Base-by-base conservation (phyloP, 1,284 basidiomycete genomes). In the Pseudozyma pruni region DNA sequence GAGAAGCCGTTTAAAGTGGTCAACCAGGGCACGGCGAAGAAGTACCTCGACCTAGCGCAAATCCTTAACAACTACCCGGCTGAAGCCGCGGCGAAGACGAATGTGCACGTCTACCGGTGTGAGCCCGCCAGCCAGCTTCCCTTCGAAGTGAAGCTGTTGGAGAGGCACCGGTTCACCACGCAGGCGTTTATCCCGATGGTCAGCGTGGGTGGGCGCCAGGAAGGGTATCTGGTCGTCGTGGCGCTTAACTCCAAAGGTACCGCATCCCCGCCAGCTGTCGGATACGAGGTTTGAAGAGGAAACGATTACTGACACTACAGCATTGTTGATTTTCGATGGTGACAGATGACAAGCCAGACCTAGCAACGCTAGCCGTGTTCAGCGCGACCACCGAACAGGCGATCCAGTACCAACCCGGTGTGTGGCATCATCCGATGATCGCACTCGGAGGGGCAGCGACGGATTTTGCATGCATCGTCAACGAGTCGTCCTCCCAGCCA, bases 401-500 rank as follows among this genome's bases (percentile, higher is more conserved):
- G 43, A 78, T 79, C 42, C 71, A 67, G 50, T 80, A 80, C 52
- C 62, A 67, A 23, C 62, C 77, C 1, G 78, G 77, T 32, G 48
- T 73, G 16, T 80, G 78, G 78, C 78, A 80, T 25, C 73, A 76
- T 39, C 77, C 78, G 6, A 73, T 80, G 75, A 64, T 78, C 25
- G 72, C 75, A 14, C 45, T 79, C 3, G 75, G 73, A 16, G 34
- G 34, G 10, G 43, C 53, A n/a, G 35, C 64, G 11, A 79, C 76
- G 1, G 72, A 76, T 42, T 81, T 79, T 57, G 77, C 76, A 10
- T 77, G 76, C 57, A 61, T 78, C n/a, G 79, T 81, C 35, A 64
- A 75, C 53, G 78, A 80, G 40, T 67, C 63, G 35, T 34, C 3
- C 10, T 27, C 38, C 3, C 54, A 71, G 27, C 72, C 78, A 2